Percentiles rank a stretch among this genome's conserved stretches.
phyloP scores from a whole-genome alignment of 2,329 filamentous ascomycete species.

The Truncatella angustata region DNA sequence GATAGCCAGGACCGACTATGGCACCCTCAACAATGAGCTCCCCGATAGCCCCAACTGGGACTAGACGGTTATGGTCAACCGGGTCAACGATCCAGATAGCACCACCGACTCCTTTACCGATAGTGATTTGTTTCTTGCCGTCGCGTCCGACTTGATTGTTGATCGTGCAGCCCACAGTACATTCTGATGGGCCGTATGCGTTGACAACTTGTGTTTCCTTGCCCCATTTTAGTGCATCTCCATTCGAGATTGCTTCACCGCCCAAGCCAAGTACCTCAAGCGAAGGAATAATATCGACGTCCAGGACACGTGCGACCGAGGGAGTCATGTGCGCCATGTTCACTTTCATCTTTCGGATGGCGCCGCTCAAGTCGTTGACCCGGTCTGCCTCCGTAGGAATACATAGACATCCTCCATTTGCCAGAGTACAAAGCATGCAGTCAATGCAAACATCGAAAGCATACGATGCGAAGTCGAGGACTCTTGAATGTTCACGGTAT shows the following conservation, averaged over 20 bases:
- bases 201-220: conserved; percentile 45
- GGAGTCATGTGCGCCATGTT: conserved; percentile 53
- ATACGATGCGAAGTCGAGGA: conserved; percentile 50
- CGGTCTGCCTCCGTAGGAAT: conserved; percentile 54
- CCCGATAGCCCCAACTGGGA: conserved; percentile 47
- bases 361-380: conserved; percentile 48
- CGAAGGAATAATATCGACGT: conserved; percentile 42
- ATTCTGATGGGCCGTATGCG: conserved; percentile 54
- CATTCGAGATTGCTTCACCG: conserved; percentile 51
- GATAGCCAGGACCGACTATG: conserved; percentile 61
- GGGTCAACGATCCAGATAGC: conserved; percentile 52
- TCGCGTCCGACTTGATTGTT: conserved; percentile 40
- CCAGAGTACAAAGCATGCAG: conserved; percentile 54
- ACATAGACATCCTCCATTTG: conserved; percentile 48
- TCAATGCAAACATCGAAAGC: conserved; percentile 55
- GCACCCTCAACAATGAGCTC: conserved; percentile 57
- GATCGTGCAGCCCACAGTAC: conserved; percentile 50
- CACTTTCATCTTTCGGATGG: conserved; percentile 40
- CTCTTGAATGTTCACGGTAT: conserved; percentile 39
- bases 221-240: conserved; percentile 48
- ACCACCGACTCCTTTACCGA: conserved; percentile 47
- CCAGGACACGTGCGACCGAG: conserved; percentile 46
- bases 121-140: conserved; percentile 36
- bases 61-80: conserved; percentile 42
- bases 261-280: conserved; percentile 48